Conservation (phyloP, 2,329 filamentous ascomycete genomes). For the Penicillium decumbens region DNA sequence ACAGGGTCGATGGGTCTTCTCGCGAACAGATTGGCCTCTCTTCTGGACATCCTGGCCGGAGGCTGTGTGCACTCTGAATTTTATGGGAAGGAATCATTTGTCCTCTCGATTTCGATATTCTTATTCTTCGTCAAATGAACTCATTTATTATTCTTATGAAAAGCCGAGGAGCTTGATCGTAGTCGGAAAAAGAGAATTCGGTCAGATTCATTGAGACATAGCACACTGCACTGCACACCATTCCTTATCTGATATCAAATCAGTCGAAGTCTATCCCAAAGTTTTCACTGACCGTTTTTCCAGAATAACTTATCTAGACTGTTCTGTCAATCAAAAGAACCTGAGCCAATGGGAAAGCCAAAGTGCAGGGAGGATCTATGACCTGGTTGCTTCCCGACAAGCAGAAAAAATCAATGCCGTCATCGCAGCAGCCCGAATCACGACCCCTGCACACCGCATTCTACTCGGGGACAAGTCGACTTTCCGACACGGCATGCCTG, state of each 20-base stretch:
- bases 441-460: background rate
- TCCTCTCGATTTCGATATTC: no score
- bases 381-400: constrained; percentile 3
- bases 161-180: background rate
- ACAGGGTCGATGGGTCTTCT: background rate
- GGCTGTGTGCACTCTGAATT: no score
- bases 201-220: no score
- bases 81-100: no score
- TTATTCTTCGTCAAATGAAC: background rate
- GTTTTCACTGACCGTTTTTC: background rate
- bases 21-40: constrained; percentile 5
- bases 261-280: background rate
- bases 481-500: constrained; percentile 6
- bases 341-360: background rate
- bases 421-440: background rate
- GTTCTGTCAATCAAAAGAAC: background rate
- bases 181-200: no score
- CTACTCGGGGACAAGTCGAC: background rate
- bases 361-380: background rate
- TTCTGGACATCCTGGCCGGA: background rate
- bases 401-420: constrained; percentile 3
- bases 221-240: background rate
- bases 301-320: background rate
- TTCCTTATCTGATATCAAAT: background rate
- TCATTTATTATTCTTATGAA: background rate